Base-by-base conservation (phyloP, 2,329 filamentous ascomycete genomes). In the Microsporum ferrugineum region DNA sequence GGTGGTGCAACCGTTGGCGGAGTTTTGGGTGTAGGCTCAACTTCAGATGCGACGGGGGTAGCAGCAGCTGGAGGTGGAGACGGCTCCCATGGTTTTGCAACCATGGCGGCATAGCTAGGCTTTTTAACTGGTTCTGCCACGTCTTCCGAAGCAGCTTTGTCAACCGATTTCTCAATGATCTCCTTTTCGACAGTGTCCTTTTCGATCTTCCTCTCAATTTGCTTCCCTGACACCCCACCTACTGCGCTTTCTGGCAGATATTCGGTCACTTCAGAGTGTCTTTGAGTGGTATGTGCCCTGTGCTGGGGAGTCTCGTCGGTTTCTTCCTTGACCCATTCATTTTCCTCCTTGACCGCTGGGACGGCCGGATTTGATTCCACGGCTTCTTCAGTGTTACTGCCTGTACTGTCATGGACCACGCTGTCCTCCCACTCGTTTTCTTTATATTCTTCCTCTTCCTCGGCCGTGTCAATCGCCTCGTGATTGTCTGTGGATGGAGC, bases 281-380 rank as follows among this genome's bases (percentile, higher is more conserved):
- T 57, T 17, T 38, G 55, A 23, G 17, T 39, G 31, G 7, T 41
- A 29, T 57, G 55, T 8, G 34, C 14, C 17, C 23, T 38, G 12
- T 27, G 23, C 7, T 8, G n/a, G 10, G 55, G 55, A 2, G 33
- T 5, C 55, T 41, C 38, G 10, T 57, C 33, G 7, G 38, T 57
- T 39, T 57, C 55, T 39, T 57, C 55, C 38, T 41, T 57, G 31
- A 57, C 33, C 55, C 55, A 57, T 39, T 57, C 34, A 7, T 41
- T 33, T 39, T 57, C 6, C n/a, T 57, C 38, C 31, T 57, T 41
- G 6, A 39, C 8, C 39, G 14, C 55, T 12, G 34, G 17, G 6
- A 6, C 53, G 27, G 10, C 31, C 31, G 29, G 53, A 1, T 56
- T 36, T 33, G 31, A 7, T 12, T 36, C n/a, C 12, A 23, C 17